Base-by-base conservation (phyloP, 257 asterid species). In the Solanum virginianum region DNA sequence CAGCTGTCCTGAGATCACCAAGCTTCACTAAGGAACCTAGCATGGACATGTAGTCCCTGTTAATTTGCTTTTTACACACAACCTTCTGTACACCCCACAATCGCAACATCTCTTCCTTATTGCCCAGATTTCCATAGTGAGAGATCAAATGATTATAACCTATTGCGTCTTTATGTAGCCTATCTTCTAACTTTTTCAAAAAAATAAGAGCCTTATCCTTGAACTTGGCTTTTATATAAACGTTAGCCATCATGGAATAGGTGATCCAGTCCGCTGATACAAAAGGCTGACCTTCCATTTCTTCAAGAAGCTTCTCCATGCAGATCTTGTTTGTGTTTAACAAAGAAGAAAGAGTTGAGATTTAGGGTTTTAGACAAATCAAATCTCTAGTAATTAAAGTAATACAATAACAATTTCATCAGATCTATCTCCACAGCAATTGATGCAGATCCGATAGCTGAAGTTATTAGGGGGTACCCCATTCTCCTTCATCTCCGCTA, bases 131-230 rank as follows among this genome's bases (percentile, higher is more conserved):
- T 2, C 89, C 91, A 18, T 91, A 90, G 41, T 89, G 92, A 12
- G 96, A 91, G 63, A 92, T 91, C 89, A 92, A 89, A 90, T 92
- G 92, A 87, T 91, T 92, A 60, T 91, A 92, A 15, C 91, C 93
- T 53, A 86, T 3, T 45, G 92, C 88, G 77, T 92, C 90, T 86
- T 85, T 89, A 75, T 85, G 86, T 16, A 91, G 86, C 83, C 63
- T 81, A 80, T 84, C 90, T 85, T 92, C 96, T 22, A 85, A 24
- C 84, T 90, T 90, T 91, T 89, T 91, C 88, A 92, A 83, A 70
- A 74, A 92, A 66, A 77, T 24, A 24, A 86, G 60, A 18, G 90
- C 93, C 82, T 90, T 92, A 83, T 89, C 96, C 85, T 85, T 89
- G 77, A 83, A 80, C 32, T 88, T 87, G 12, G 88, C 91, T 84